These are phyloP conservation scores for Crithidia bombi DNA, from an alignment of 208 protist genomes.

Conservation along the genomic window DNA sequence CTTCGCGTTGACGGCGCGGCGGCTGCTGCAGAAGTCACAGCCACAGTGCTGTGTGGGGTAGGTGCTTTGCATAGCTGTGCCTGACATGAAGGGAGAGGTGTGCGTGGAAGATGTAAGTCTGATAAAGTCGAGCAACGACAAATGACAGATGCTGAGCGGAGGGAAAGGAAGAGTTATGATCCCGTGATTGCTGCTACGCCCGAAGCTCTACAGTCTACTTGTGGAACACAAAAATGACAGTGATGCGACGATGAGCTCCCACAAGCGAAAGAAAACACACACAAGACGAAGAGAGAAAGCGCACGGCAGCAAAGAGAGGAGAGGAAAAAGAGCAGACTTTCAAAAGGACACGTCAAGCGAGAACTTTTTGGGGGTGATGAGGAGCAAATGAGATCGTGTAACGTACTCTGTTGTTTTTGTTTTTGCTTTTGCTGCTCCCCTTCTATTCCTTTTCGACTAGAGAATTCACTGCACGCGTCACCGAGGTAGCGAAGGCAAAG, in stretches of 20 bases:
- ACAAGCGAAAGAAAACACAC: not conserved
- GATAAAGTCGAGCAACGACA: not conserved
- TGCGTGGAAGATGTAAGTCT: not conserved
- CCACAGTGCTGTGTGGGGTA: constrained; percentile 73
- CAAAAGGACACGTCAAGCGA: too few relatives aligned
- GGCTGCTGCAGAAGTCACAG: constrained; percentile 88
- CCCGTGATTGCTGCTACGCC: too few relatives aligned
- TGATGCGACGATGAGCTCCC: too few relatives aligned
- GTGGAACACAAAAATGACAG: too few relatives aligned
- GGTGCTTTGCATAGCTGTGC: constrained; percentile 36
- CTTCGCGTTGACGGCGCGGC: constrained; percentile 77
- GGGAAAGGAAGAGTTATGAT: not conserved
- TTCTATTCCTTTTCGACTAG: too few relatives aligned
- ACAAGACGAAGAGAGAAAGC: not conserved
- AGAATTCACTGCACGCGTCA: too few relatives aligned
- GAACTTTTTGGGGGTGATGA: too few relatives aligned
- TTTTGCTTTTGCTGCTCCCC: too few relatives aligned
- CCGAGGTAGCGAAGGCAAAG: too few relatives aligned
- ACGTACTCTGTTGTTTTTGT: not conserved
- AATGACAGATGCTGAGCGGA: not conserved
- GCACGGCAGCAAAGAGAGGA: not conserved
- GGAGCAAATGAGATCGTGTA: too few relatives aligned
- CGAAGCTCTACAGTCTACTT: too few relatives aligned
- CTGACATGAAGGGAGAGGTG: constrained; percentile 52
- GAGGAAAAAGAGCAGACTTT: not conserved